Base-by-base conservation (phyloP, 2,329 filamentous ascomycete genomes). In the Elsinoe necatrix region DNA sequence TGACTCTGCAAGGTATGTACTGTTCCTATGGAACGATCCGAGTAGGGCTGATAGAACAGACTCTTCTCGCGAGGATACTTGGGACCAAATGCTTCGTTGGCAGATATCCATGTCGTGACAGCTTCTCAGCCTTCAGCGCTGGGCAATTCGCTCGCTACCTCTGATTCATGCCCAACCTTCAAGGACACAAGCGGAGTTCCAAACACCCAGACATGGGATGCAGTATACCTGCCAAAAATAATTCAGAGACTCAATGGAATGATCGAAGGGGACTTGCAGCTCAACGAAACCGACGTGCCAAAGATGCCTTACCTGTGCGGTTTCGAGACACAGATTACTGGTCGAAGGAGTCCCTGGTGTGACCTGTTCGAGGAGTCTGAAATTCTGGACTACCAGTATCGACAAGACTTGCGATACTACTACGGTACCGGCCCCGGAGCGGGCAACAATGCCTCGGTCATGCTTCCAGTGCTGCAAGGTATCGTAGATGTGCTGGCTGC, bases 291-390 rank as follows among this genome's bases (percentile, higher is more conserved):
- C 1, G 81, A 86, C 57, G 71, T 83, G 41, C 72, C 71, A 6
- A 76, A 78, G 43, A 82, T 86, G 27, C 82, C 83, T 0, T 86
- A 86, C 61, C 72, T 86, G 2, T 87, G 84, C 61, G 83, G 82
- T 2, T 87, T 84, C 59, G 84, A 87, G 64, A 81, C 77, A 2
- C 83, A 86, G 64, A 85, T 86, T 62, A 80, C 74, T 0, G 83
- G 83, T 1, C 70, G 68, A 0, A 62, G 59, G 14, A 83, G 80
- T 7, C 80, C 81, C 0, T 86, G 79, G 72, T 86, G 84, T 63
- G 70, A 73, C 48, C 71, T 83, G 20, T 81, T 85, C 60, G 83
- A 77, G 1, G 72, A 82, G 31, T 69, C 78, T 0, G 84, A 87
- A 66, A 72, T 85, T 25, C 70, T 75, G 23, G 69, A 78, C 61